Percentiles rank a stretch among this genome's conserved stretches.
These are phyloP conservation scores for Symbiodinium pilosum DNA, from an alignment of 73 alveolate genomes.

Conservation along the genomic window DNA sequence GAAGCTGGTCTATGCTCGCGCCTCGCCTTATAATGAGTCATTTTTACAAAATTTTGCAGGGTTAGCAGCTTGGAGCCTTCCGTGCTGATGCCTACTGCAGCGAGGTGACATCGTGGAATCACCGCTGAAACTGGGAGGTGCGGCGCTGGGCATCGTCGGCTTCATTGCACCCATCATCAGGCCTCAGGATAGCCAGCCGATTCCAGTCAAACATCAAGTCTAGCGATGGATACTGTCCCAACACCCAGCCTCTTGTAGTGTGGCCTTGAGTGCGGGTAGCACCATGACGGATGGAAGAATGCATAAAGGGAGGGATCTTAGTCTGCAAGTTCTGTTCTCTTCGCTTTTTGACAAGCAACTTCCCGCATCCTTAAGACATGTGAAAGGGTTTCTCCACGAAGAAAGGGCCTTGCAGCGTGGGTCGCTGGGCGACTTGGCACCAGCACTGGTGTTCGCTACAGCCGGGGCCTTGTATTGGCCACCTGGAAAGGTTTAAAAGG, in stretches of 20 bases:
- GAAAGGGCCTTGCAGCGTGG: slow-evolving; percentile 66
- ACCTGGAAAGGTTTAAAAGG: background rate
- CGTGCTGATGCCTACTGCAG: background rate
- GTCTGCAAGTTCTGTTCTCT: too few species aligned
- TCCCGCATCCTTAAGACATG: too few species aligned
- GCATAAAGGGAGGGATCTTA: too few species aligned
- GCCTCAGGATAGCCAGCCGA: background rate
- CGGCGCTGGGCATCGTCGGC: slow-evolving; percentile 85
- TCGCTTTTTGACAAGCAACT: too few species aligned
- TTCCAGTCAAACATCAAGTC: too few species aligned
- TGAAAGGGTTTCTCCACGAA: too few species aligned
- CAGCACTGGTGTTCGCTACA: slow-evolving; percentile 31
- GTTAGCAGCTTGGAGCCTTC: too few species aligned
- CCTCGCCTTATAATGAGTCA: background rate
- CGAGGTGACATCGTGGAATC: slow-evolving; percentile 71
- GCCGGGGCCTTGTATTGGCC: slow-evolving; percentile 54
- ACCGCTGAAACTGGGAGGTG: slow-evolving; percentile 74
- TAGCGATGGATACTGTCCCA: too few species aligned
- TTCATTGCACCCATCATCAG: slow-evolving; percentile 72
- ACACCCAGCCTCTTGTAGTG: too few species aligned
- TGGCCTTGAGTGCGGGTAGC: too few species aligned
- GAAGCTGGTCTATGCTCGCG: slow-evolving; percentile 48
- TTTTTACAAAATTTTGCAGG: too few species aligned
- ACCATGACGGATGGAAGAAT: too few species aligned
- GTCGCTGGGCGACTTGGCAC: background rate